A percentile compares a stretch with the other conserved stretches of the same genome.
phyloP scores from a whole-genome alignment of 805 yeast genomes.

The Sugiyamaella marilandica region DNA sequence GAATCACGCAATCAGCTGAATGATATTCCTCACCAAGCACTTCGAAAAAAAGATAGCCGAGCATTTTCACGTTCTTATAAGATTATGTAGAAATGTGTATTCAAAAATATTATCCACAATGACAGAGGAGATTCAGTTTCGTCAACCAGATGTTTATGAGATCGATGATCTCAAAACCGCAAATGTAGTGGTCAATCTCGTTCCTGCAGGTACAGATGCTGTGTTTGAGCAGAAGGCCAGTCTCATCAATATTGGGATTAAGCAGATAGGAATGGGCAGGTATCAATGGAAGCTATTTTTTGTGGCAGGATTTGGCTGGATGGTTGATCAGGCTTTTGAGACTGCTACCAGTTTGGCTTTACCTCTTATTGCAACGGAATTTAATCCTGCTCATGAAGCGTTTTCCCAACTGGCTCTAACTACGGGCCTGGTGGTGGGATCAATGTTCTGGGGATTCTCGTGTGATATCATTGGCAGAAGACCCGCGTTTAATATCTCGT shows the following conservation, averaged over 20 bases:
- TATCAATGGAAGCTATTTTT: conserved; percentile 46
- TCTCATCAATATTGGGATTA: conserved; percentile 29
- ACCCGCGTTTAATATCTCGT: conserved; percentile 45
- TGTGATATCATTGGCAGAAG: conserved; percentile 50
- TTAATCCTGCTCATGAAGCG: conserved; percentile 31
- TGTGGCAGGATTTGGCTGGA: conserved; percentile 52
- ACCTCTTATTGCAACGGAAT: conserved; percentile 45
- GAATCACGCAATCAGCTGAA: too few species aligned
- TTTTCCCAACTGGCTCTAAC: conserved; percentile 36
- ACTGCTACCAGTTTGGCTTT: conserved; percentile 44
- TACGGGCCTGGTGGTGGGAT: conserved; percentile 44
- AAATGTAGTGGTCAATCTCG: conserved; percentile 2
- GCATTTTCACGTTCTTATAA: too few species aligned
- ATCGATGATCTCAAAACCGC: background rate
- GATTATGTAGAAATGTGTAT: too few species aligned
- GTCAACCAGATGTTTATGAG: background rate
- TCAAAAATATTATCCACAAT: background rate
- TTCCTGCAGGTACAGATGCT: conserved; percentile 9
- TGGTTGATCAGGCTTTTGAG: conserved; percentile 49
- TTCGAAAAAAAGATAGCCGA: too few species aligned
- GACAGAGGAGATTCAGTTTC: background rate
- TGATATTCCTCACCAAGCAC: too few species aligned
- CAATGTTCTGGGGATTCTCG: conserved; percentile 47
- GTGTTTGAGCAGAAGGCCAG: conserved; percentile 9
- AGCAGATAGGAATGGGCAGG: conserved; percentile 57